phyloP scores from a whole-genome alignment of 768 basidiomycete species.

The Lentinula lateritia region DNA sequence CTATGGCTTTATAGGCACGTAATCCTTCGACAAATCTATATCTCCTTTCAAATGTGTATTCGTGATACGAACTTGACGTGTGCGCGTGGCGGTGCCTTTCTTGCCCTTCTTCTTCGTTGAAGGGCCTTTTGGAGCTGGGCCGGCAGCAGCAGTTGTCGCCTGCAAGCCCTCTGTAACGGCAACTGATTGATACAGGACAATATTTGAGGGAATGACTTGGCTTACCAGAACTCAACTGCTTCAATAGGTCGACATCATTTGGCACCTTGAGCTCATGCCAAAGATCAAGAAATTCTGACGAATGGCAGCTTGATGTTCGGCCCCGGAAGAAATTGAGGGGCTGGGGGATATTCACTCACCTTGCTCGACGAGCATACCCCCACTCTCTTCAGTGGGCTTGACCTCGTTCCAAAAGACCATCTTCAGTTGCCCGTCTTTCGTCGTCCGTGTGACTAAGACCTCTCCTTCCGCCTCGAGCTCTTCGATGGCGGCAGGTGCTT shows the following conservation, averaged over 20 bases:
- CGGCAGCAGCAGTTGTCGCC: slow-evolving; percentile 63
- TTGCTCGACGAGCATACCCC: slow-evolving; percentile 72
- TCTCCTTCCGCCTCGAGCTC: slow-evolving; percentile 89
- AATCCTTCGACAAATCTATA: slow-evolving; percentile 81
- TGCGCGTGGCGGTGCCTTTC: slow-evolving; percentile 65
- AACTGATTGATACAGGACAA: neutral
- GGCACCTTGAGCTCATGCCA: slow-evolving; percentile 87
- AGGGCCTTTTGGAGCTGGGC: slow-evolving; percentile 45
- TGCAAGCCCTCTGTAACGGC: slow-evolving; percentile 65
- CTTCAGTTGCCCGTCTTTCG: slow-evolving; percentile 75
- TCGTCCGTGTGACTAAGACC: slow-evolving; percentile 80
- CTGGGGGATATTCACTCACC: slow-evolving; percentile 36
- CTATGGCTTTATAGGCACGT: slow-evolving; percentile 17
- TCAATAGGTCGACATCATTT: slow-evolving; percentile 77
- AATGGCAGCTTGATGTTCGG: neutral
- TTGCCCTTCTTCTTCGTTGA: slow-evolving; percentile 73
- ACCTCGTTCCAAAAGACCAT: slow-evolving; percentile 93
- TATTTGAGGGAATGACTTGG: slow-evolving; percentile 8
- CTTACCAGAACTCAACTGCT: slow-evolving; percentile 69
- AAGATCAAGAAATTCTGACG: slow-evolving; percentile 75
- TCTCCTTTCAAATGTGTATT: slow-evolving; percentile 84
- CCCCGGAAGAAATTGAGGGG: neutral
- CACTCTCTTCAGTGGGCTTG: slow-evolving; percentile 67
- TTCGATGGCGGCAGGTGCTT: slow-evolving; percentile 76
- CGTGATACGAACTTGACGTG: slow-evolving; percentile 78